Evolutionary conservation across 768 basidiomycete species (phyloP), one percentile per base, ranked within the genome.

Genomic region (Polyporus arcularius): DNA sequence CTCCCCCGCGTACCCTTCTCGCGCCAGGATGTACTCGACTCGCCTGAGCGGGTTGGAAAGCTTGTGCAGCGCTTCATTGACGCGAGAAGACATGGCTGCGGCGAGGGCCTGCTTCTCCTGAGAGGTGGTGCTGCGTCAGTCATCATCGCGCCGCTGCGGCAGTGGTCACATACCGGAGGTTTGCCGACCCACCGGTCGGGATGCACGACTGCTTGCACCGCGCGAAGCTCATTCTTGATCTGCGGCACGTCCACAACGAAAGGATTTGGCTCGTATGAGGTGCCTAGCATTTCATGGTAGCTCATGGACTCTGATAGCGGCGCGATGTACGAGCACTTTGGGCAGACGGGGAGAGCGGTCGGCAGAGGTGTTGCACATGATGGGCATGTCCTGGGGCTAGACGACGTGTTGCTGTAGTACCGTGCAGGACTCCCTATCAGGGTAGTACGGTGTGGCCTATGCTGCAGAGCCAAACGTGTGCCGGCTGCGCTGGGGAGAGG

Each of bases 21-120:
- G 78, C 45, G 80, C 76, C 14, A 96, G 79, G 67, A 97, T 85
- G 68, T 97, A 96, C 71, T 92, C 88, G 31, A 87, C 87, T 43
- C 95, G 85, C 30, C 81, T 76, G 38, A 94, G 73, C 2, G 94
- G 94, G 64, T 84, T 79, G n/a, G 79, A 70, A 42, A 98, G 82
- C 16, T 84, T 83, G 65, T 84, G 85, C 71, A 96, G 94, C 1
- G 94, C 95, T 71, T 84, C 83, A 70, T 97, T 97, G 8, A 96
- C 79, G 47, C 82, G 79, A 40, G 90, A 83, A 21, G 94, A 95
- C 60, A 90, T 76, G 12, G 78, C 75, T 49, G 84, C 84, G 0
- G 92, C 91, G 18, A 86, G 70, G 14, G 80, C 79, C 67, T 83
- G 81, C 60, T 84, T 81, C 58, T 78, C 75, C 87, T 88, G 15